Percentiles rank a stretch among this genome's conserved stretches.
Evolutionary conservation across 805 yeast genomes (phyloP).

Genomic region (Kockiozyma suomiensis): DNA sequence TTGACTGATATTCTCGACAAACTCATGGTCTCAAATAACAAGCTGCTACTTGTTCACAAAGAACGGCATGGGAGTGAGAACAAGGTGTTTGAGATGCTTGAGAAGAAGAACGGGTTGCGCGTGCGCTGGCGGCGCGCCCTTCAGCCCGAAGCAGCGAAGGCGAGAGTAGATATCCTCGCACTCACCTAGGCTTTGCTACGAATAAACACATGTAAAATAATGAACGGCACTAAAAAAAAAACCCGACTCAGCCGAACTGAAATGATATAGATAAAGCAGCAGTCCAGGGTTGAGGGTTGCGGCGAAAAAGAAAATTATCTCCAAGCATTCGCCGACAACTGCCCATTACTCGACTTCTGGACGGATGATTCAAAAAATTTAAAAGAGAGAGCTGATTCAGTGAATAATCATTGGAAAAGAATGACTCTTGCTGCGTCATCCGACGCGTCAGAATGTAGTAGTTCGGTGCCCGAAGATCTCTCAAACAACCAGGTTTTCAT

Average conservation of each 20-base stretch:
- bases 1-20: conserved; percentile 41
- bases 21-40: conserved; percentile 25
- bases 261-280: no score
- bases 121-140: conserved; percentile 12
- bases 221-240: no score
- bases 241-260: no score
- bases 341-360: no score
- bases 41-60: conserved; percentile 42
- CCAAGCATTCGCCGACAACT: background rate
- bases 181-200: no score
- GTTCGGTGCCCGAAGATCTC: conserved; percentile 16
- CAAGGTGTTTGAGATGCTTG: conserved; percentile 22
- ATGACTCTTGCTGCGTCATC: background rate
- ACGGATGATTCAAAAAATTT: no score
- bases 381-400: no score
- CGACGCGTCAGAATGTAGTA: background rate
- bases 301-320: conserved; percentile 1
- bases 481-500: conserved; percentile 21
- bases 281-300: background rate
- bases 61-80: conserved; percentile 35
- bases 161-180: conserved; percentile 14
- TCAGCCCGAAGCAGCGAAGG: conserved; percentile 4
- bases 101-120: conserved; percentile 18
- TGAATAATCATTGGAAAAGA: no score
- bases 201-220: no score